Evolutionary conservation across 2,329 filamentous ascomycete species (phyloP), one percentile per base, ranked within the genome.

Genomic region (Epichloe gansuensis): DNA sequence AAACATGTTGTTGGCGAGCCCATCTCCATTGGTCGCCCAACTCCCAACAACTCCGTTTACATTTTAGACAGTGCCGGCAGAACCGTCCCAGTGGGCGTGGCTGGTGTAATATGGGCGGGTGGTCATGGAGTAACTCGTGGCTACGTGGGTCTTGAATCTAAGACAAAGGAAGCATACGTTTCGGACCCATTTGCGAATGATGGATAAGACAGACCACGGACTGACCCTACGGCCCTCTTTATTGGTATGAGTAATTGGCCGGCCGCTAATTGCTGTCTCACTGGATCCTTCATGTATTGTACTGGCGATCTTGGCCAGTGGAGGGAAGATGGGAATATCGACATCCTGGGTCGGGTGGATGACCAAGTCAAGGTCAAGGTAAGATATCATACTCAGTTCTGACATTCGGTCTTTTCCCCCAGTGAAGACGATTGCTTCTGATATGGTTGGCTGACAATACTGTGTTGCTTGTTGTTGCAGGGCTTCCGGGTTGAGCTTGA

Each of bases 351-450:
- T 3, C 72, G 78, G 38, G 69, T 69, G n/a, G 79, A 82, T 57
- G 78, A 81, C 54, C 79, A 82, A 59, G 74, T 82, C 54, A 82
- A 82, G 63, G 72, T 82, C 59, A 78, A 80, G 64, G 71, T 72
- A 61, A 48, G 57, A 42, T 56, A n/a, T 13, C 21, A 51, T 9
- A 35, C 23, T 13, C 46, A 48, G 2, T 23, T 35, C 46, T 41
- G 25, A 52, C 36, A 21, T 46, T 13, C 38, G 15, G 6, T 25
- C 5, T 38, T 15, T 31, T 50, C n/a, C 12, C 47, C 35, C 46
- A 4, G 12, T 47, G 21, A 31, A 3, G 27, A 31, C 9, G 27
- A 31, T 25, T 35, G 41, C 42, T 52, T 38, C 45, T 35, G 9
- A 8, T 35, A 9, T 46, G 21, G 12, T 38, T 5, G 15, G 9